These are phyloP conservation scores for Alternaria ventricosa DNA, from an alignment of 2,329 filamentous ascomycete genomes.

Conservation along the genomic window DNA sequence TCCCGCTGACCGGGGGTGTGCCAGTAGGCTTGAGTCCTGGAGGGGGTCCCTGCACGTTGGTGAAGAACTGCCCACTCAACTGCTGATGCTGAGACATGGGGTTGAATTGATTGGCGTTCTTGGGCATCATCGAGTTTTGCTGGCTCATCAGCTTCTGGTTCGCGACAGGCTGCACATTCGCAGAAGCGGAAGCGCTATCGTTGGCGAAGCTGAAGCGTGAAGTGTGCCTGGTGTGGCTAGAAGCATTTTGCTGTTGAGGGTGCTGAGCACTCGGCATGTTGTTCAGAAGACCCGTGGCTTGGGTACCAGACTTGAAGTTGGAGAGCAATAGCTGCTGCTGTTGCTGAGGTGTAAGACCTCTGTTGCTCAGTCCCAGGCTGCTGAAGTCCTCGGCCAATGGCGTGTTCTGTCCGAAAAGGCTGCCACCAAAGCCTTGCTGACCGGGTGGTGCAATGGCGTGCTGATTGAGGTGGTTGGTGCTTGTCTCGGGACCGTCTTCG, in stretches of 20 bases:
- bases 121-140: slow-evolving; percentile 84
- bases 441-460: slow-evolving; percentile 78
- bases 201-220: slow-evolving; percentile 89
- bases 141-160: slow-evolving; percentile 84
- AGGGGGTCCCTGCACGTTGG: slow-evolving; percentile 87
- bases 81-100: slow-evolving; percentile 61
- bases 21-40: slow-evolving; percentile 94
- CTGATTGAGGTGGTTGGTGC: slow-evolving; percentile 66
- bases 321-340: slow-evolving; percentile 71
- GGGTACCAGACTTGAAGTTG: slow-evolving; percentile 60
- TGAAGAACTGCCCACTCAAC: slow-evolving; percentile 74
- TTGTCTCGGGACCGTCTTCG: slow-evolving; percentile 73
- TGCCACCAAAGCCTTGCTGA: slow-evolving; percentile 63
- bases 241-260: slow-evolving; percentile 60
- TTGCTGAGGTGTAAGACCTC: slow-evolving; percentile 81
- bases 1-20: slow-evolving; percentile 82
- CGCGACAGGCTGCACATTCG: slow-evolving; percentile 75
- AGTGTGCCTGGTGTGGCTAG: slow-evolving; percentile 78
- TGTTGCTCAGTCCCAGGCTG: slow-evolving; percentile 62
- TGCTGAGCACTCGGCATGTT: slow-evolving; percentile 53
- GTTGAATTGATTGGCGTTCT: slow-evolving; percentile 56
- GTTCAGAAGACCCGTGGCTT: slow-evolving; percentile 62
- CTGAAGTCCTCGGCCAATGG: slow-evolving; percentile 48
- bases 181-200: slow-evolving; percentile 66
- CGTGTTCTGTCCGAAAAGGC: slow-evolving; percentile 43